phyloP scores from a whole-genome alignment of 108 stramenopile genomes.

The Fragilaria crotonensis region DNA sequence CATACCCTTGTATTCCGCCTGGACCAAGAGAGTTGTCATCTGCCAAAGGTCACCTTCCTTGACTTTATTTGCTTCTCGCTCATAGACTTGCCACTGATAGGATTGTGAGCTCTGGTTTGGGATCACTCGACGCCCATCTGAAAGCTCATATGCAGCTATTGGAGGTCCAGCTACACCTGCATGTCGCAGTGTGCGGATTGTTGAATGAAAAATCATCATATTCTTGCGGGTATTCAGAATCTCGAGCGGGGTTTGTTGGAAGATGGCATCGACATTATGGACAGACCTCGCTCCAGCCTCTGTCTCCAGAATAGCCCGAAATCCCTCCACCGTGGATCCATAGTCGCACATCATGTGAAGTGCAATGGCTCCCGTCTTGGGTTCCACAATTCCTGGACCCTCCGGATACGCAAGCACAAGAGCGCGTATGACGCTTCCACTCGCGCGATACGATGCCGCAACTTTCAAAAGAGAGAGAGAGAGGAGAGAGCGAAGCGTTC shows the following conservation, averaged over 20 bases:
- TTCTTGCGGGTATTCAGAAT: conserved; percentile 30
- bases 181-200: conserved; percentile 9
- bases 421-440: conserved; percentile 10
- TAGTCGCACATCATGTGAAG: conserved; percentile 33
- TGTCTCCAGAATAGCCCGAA: conserved; percentile 17
- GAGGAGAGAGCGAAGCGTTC: neutral
- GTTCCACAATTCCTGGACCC: conserved; percentile 4
- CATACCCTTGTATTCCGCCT: conserved; percentile 17
- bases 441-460: conserved; percentile 28
- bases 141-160: neutral
- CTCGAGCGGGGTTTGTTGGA: conserved; percentile 14
- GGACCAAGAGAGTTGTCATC: conserved; percentile 16
- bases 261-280: conserved; percentile 11
- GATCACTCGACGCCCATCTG: too few species aligned
- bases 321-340: conserved; percentile 10
- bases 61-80: neutral
- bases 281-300: conserved; percentile 4
- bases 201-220: conserved; percentile 7
- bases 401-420: conserved; percentile 23
- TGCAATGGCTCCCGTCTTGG: conserved; percentile 12
- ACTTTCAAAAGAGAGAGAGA: conserved; percentile 2
- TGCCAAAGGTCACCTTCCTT: conserved; percentile 26
- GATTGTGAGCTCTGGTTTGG: conserved; percentile 1
- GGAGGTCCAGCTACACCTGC: neutral
- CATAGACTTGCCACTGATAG: neutral